These are phyloP conservation scores for Furculomyces boomerangus DNA, from an alignment of 371 early-diverging fungal species.

Conservation along the genomic window DNA sequence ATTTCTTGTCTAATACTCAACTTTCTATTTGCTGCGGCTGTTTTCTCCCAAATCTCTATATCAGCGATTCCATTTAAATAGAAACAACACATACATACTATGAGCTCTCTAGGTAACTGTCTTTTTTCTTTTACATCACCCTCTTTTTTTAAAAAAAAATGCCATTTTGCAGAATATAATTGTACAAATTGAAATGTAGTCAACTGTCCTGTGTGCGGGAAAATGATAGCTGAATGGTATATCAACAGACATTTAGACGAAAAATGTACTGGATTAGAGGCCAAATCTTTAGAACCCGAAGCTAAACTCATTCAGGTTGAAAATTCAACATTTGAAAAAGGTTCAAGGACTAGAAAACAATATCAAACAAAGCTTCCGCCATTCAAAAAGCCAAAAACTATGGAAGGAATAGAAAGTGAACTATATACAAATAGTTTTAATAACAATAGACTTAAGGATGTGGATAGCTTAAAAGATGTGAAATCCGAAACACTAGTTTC, in stretches of 20 bases:
- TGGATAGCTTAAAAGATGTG: too few relatives aligned
- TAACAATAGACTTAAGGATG: neutral
- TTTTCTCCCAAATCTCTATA: too few relatives aligned
- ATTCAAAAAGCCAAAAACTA: neutral
- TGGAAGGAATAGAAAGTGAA: neutral
- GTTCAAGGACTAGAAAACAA: neutral
- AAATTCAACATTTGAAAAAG: neutral
- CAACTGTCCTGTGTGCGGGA: constrained; percentile 31
- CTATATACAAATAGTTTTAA: neutral
- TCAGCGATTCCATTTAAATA: too few relatives aligned
- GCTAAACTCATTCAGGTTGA: neutral
- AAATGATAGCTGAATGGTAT: constrained; percentile 27
- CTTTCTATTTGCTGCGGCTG: too few relatives aligned
- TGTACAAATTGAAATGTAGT: constrained; percentile 13
- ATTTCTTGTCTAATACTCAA: too few relatives aligned
- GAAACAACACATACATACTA: too few relatives aligned
- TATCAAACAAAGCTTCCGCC: neutral
- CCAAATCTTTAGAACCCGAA: neutral
- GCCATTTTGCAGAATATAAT: too few relatives aligned
- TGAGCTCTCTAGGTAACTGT: too few relatives aligned
- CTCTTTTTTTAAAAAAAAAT: too few relatives aligned
- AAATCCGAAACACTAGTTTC: neutral
- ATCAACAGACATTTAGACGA: constrained; percentile 33
- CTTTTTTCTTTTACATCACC: too few relatives aligned
- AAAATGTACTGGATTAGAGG: constrained; percentile 16